Evolutionary conservation across 805 yeast genomes (phyloP), one percentile per base, ranked within the genome.

Genomic region (Teunomyces pallodes): DNA sequence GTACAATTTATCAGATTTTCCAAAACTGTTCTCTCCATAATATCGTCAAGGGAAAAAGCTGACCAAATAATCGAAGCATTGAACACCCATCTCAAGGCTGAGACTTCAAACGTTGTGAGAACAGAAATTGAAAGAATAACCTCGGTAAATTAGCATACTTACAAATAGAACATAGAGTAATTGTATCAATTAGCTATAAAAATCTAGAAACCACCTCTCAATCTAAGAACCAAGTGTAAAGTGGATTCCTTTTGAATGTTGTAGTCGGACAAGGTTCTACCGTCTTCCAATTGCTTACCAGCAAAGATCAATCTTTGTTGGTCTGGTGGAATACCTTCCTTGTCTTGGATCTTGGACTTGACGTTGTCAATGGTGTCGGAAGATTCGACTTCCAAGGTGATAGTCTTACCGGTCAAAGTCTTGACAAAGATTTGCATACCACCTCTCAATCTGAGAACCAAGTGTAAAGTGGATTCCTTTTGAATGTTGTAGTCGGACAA

Each of bases 201-300:
- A 40, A 10, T 29, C 13, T n/a, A 24, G 32, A 40, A 17, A 35
- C 96, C 97, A 81, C 97, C 97, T 81, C 97, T 88, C 73, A 92
- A 87, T 83, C 97, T 90, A 60, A 91, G 80, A 58, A 92, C 97
- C 79, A 92, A 84, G 76, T 92, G 97, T 47, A 92, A 78, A 58
- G 99, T 92, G 58, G 99, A 92, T 83, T 92, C 99, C 87, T 92
- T 94, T 81, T 92, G 98, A 80, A 92, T 94, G 90, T 92, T 92
- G 96, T 94, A 94, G 83, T 92, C 98, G 62, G 96, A 87, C 65
- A 92, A 83, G 62, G 98, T 92, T 84, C 98, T 90, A 73, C 97
- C 97, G 70, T 91, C 97, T 82, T 91, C 97, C 70, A 92, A 88
- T 82, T 92, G 99, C 84, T 92, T 92, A 83, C 99, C 99, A 72